phyloP scores from a whole-genome alignment of 2,329 filamentous ascomycete species.

The Penicillium sp. region DNA sequence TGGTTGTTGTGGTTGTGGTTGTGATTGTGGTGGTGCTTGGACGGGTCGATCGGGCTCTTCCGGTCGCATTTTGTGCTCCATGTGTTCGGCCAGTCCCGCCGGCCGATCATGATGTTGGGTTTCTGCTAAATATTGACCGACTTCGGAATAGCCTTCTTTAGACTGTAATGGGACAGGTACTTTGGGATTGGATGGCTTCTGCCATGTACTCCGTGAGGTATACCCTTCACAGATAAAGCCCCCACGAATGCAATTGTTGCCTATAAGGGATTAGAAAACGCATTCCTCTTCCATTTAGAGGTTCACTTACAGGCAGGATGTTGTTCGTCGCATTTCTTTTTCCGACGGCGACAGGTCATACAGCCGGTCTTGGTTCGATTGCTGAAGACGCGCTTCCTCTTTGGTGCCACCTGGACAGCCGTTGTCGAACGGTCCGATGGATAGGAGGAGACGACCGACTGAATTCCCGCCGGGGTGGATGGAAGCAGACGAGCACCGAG shows the following conservation, averaged over 20 bases:
- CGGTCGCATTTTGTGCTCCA: conserved; percentile 52
- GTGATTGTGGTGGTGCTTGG: conserved; percentile 31
- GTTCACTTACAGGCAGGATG: conserved; percentile 81
- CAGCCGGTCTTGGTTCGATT: conserved; percentile 89
- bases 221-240: conserved; percentile 93
- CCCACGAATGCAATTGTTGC: conserved; percentile 86
- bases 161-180: conserved; percentile 77
- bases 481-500: conserved; percentile 42
- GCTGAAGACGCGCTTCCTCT: conserved; percentile 69
- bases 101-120: conserved; percentile 45
- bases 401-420: conserved; percentile 45
- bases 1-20: background rate
- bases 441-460: conserved; percentile 40
- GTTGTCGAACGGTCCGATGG: conserved; percentile 37
- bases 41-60: conserved; percentile 47
- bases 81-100: conserved; percentile 36
- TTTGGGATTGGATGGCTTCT: conserved; percentile 73
- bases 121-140: conserved; percentile 45
- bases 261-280: conserved; percentile 53
- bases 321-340: conserved; percentile 58
- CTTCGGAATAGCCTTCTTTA: conserved; percentile 65
- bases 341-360: conserved; percentile 19
- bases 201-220: conserved; percentile 75
- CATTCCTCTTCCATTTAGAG: no score
- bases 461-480: conserved; percentile 34